Evolutionary conservation across 257 asterid genomes (phyloP), one percentile per base, ranked within the genome.

Genomic region (Verbascum thapsus): DNA sequence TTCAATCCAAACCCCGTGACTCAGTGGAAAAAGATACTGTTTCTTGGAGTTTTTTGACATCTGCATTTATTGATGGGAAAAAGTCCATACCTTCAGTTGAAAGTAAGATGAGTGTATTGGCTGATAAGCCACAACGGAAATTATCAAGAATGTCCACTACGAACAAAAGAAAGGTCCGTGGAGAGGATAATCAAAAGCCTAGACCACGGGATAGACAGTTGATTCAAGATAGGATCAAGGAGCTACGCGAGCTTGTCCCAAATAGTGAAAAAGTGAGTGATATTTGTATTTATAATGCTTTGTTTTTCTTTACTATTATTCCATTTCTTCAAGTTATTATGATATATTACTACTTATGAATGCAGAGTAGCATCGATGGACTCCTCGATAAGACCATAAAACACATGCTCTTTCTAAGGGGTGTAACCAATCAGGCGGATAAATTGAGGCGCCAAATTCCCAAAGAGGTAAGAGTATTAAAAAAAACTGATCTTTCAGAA

Each of bases 291-390:
- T 15, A 58, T 53, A 12, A 37, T 55, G 13, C 22, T 35, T 57
- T 57, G 63, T 67, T 15, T 1, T 12, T 43, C 34, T 58, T 18
- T 41, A 7, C 42, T 50, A 5, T 47, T 8, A 5, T 39, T 55
- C 66, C 41, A 39, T 42, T 17, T 74, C 43, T 70, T 64, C 48
- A 61, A 61, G 43, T 69, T 43, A 61, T 56, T 54, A 49, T 75
- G 55, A 60, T 56, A 58, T 13, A 9, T 62, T 38, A 49, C 32
- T 53, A 37, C 18, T 51, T 58, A 6, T 48, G 64, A 39, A 60
- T 76, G 63, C 96, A 92, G 99, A 76, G 99, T 78, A 92, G 99
- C 94, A 89, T 92, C 44, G 99, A 92, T 59, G 90, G 97, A 66
- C 92, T 92, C 61, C 88, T 92, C 64, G 91, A 89, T 61, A 87